These are phyloP conservation scores for Cudoniella acicularis DNA, from an alignment of 495 filamentous ascomycete genomes.

Conservation along the genomic window DNA sequence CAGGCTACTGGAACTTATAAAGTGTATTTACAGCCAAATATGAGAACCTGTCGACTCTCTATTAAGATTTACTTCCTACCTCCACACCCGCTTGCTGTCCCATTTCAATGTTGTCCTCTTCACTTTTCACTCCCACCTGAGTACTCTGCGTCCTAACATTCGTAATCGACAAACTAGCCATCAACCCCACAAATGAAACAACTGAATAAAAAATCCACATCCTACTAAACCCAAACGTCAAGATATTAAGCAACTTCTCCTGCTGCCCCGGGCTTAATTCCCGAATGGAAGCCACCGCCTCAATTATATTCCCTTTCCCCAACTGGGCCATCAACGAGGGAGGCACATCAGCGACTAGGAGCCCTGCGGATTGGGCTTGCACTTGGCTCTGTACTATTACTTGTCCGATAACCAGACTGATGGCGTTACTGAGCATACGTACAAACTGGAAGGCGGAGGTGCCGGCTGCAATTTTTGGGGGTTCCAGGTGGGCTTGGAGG, in stretches of 20 bases:
- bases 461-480: constrained; percentile 59
- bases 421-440: constrained; percentile 56
- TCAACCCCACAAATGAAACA: constrained; percentile 24
- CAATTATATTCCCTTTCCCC: constrained; percentile 47
- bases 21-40: too few species aligned
- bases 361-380: constrained; percentile 30
- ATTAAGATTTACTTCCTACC: too few species aligned
- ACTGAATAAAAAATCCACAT: constrained; percentile 22
- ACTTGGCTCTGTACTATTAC: constrained; percentile 60
- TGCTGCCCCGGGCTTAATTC: constrained; percentile 32
- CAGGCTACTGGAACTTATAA: too few species aligned
- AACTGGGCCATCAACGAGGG: constrained; percentile 46
- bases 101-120: too few species aligned
- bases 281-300: constrained; percentile 59
- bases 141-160: too few species aligned
- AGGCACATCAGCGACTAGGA: constrained; percentile 45
- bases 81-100: too few species aligned
- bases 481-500: constrained; percentile 60
- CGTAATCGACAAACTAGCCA: too few species aligned
- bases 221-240: not conserved
- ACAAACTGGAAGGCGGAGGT: constrained; percentile 61
- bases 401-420: constrained; percentile 61
- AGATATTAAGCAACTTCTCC: not conserved
- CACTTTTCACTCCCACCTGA: too few species aligned
- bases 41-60: too few species aligned